Conservation (phyloP, 495 filamentous ascomycete genomes). For the Hypoxylon crocopeplum region DNA sequence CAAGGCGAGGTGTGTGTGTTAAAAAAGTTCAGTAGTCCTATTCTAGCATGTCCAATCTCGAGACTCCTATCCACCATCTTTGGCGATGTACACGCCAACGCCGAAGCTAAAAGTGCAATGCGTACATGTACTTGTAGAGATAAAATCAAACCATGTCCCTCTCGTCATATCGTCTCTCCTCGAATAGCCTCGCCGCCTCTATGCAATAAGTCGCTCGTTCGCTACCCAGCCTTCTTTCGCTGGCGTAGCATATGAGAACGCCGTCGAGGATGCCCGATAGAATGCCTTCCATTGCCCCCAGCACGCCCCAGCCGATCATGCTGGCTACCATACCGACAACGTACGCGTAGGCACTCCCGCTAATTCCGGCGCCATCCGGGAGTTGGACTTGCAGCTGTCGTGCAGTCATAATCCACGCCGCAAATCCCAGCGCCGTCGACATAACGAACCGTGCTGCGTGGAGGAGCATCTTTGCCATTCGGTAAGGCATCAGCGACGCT, state of each 20-base stretch:
- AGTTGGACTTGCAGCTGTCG: constrained; percentile 65
- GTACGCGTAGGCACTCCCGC: constrained; percentile 93
- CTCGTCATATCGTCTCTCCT: constrained; percentile 55
- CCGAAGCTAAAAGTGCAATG: constrained; percentile 31
- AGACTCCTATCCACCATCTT: constrained; percentile 35
- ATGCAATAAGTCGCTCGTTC: constrained; percentile 81
- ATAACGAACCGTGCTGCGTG: constrained; percentile 90
- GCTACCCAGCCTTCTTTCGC: constrained; percentile 73
- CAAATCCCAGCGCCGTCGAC: constrained; percentile 86
- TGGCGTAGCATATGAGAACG: constrained; percentile 90
- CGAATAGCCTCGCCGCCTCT: constrained; percentile 84
- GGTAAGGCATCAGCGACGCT: constrained; percentile 68
- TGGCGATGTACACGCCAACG: constrained; percentile 24
- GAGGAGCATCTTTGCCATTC: constrained; percentile 88
- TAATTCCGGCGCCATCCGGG: constrained; percentile 58
- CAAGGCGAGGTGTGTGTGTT: neutral
- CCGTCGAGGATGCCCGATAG: constrained; percentile 92
- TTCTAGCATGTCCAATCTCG: constrained; percentile 37
- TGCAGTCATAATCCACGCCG: constrained; percentile 96
- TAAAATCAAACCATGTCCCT: constrained; percentile 44
- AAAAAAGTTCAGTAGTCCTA: constrained; percentile 20
- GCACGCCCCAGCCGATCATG: constrained; percentile 91
- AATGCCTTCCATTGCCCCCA: constrained; percentile 95
- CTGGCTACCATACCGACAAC: constrained; percentile 90
- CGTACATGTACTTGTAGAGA: constrained; percentile 18